phyloP scores from a whole-genome alignment of 1,284 basidiomycete species.

The Kwoniella shivajii region DNA sequence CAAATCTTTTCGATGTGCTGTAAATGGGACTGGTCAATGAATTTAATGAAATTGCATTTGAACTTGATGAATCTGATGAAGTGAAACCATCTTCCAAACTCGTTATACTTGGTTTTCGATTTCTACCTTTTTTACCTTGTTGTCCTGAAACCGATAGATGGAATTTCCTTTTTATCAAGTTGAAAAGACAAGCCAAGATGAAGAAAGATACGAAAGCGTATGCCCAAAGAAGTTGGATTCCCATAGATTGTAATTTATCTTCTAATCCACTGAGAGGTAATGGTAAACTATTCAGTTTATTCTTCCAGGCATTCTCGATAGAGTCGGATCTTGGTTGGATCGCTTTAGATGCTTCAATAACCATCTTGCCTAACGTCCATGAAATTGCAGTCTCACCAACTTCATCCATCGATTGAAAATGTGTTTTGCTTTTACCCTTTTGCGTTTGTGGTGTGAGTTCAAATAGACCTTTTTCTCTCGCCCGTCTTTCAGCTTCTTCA shows the following conservation, averaged over 20 bases:
- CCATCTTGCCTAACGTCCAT: constrained; percentile 98
- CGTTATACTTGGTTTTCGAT: constrained; percentile 26
- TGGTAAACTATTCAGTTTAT: constrained; percentile 3
- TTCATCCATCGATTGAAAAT: constrained; percentile 88
- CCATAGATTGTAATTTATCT: constrained; percentile 28
- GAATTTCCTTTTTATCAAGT: constrained; percentile 20
- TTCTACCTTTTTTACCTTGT: constrained; percentile 2
- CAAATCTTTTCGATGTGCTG: background rate
- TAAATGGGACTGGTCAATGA: no score
- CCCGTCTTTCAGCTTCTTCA: constrained; percentile 70
- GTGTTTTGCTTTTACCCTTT: constrained; percentile 57
- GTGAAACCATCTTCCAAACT: constrained; percentile 27
- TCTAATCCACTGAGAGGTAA: constrained; percentile 23
- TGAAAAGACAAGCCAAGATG: constrained; percentile 29
- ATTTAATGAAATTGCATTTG: background rate
- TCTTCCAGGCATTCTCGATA: constrained; percentile 27
- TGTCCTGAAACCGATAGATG: background rate
- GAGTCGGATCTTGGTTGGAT: constrained; percentile 33
- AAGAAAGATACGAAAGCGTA: constrained; percentile 36
- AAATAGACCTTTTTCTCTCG: constrained; percentile 73
- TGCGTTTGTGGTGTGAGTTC: constrained; percentile 22
- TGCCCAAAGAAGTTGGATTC: constrained; percentile 42
- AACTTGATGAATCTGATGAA: constrained; percentile 3
- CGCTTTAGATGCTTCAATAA: constrained; percentile 87
- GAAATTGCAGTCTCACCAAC: constrained; percentile 91